phyloP scores from a whole-genome alignment of 306 rosid genomes.

The Lathyrus sativus region DNA sequence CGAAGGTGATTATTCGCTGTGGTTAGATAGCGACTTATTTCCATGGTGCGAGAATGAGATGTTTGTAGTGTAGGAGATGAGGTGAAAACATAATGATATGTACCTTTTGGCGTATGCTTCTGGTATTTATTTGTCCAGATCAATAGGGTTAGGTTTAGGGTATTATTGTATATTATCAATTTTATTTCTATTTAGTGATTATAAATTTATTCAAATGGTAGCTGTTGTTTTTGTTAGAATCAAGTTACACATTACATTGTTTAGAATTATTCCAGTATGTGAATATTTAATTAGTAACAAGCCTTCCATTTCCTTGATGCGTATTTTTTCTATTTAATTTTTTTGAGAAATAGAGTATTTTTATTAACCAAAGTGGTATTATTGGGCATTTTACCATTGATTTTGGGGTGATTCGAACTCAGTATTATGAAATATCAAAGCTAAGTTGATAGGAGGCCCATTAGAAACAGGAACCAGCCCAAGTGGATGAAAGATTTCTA shows the following conservation, averaged over 20 bases:
- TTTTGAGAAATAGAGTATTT: too few relatives aligned
- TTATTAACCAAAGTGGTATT: too few relatives aligned
- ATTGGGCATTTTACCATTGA: too few relatives aligned
- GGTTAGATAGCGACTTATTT: constrained; percentile 37
- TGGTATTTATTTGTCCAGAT: constrained; percentile 53
- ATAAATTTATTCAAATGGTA: constrained; percentile 46
- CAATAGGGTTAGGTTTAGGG: constrained; percentile 75
- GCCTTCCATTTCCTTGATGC: not conserved
- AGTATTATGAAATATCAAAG: too few relatives aligned
- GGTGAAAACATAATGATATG: constrained; percentile 25
- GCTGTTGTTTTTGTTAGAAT: constrained; percentile 46
- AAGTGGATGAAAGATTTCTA: too few relatives aligned
- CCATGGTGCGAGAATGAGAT: constrained; percentile 29
- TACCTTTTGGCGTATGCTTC: constrained; percentile 29
- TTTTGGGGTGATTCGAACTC: too few relatives aligned
- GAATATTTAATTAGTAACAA: constrained; percentile 44
- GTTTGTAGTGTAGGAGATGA: constrained; percentile 29
- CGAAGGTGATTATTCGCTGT: constrained; percentile 63
- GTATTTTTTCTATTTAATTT: too few relatives aligned
- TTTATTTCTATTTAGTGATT: constrained; percentile 50
- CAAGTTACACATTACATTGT: constrained; percentile 34
- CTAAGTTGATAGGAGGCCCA: too few relatives aligned
- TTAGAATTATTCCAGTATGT: constrained; percentile 39
- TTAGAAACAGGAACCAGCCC: too few relatives aligned
- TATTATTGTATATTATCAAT: constrained; percentile 60